Percentiles rank a stretch among this genome's conserved stretches.
These are phyloP conservation scores for Lyophyllum atratum DNA, from an alignment of 768 basidiomycete species.

Conservation along the genomic window DNA sequence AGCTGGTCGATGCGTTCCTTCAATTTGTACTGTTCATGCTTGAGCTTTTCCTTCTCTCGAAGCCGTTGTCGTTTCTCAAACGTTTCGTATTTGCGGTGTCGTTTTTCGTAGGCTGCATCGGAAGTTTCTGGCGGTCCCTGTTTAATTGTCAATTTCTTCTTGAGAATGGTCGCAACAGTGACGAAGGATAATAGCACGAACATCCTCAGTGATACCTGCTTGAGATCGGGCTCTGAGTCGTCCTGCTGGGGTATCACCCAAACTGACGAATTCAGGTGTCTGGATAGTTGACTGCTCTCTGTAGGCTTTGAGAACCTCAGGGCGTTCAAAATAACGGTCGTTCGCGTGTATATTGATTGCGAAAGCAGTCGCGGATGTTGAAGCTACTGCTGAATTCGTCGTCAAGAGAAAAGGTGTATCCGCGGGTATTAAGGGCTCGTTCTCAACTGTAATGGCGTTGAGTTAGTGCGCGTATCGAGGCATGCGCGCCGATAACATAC, in stretches of 20 bases:
- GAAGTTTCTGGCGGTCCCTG: slow-evolving; percentile 70
- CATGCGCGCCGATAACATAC: slow-evolving; percentile 44
- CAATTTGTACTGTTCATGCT: slow-evolving; percentile 90
- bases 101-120: slow-evolving; percentile 77
- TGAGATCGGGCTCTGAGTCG: slow-evolving; percentile 62
- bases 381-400: slow-evolving; percentile 60
- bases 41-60: slow-evolving; percentile 89
- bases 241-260: slow-evolving; percentile 50
- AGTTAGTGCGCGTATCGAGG: not conserved
- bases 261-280: slow-evolving; percentile 68
- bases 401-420: slow-evolving; percentile 71
- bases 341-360: slow-evolving; percentile 61
- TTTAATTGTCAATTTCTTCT: not conserved
- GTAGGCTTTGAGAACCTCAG: slow-evolving; percentile 74
- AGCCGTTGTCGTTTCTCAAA: slow-evolving; percentile 85
- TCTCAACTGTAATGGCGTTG: slow-evolving; percentile 54
- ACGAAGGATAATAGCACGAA: slow-evolving; percentile 38
- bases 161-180: not conserved
- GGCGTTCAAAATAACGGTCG: slow-evolving; percentile 76
- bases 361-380: slow-evolving; percentile 39
- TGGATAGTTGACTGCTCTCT: slow-evolving; percentile 72
- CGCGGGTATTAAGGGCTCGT: slow-evolving; percentile 68
- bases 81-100: slow-evolving; percentile 84
- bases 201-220: slow-evolving; percentile 61
- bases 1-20: slow-evolving; percentile 88